Conservation (phyloP, 345 rosid genomes). For the Alliaria petiolata region DNA sequence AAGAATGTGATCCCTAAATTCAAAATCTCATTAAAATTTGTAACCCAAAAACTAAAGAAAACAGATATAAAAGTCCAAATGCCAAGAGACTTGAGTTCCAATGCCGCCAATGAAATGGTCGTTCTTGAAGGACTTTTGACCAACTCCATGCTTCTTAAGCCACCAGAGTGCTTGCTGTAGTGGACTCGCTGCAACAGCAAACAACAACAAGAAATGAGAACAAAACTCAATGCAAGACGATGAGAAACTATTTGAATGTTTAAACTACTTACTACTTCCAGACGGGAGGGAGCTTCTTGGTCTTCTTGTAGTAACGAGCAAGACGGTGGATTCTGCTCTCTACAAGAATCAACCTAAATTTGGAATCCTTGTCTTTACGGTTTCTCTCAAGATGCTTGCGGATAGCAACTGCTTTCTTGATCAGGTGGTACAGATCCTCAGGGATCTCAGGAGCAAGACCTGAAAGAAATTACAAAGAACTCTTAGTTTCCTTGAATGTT, state of each 20-base stretch:
- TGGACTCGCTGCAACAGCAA: too few species aligned
- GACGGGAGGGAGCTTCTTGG: slow-evolving; percentile 91
- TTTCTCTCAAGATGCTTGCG: slow-evolving; percentile 96
- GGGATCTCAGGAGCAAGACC: slow-evolving; percentile 95
- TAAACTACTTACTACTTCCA: slow-evolving; percentile 71
- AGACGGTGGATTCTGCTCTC: slow-evolving; percentile 94
- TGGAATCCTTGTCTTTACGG: slow-evolving; percentile 94
- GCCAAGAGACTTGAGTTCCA: too few species aligned
- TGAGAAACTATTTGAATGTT: neutral
- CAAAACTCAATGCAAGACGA: neutral
- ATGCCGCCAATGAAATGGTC: too few species aligned
- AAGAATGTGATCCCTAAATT: too few species aligned
- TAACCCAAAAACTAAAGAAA: too few species aligned
- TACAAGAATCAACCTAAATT: slow-evolving; percentile 82
- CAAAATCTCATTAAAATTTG: too few species aligned
- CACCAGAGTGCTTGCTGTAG: too few species aligned
- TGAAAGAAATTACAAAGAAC: neutral
- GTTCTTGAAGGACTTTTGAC: too few species aligned
- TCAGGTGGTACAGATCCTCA: slow-evolving; percentile 84
- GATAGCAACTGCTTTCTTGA: slow-evolving; percentile 92
- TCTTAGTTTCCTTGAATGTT: neutral
- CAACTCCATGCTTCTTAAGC: too few species aligned
- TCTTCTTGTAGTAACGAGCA: slow-evolving; percentile 96
- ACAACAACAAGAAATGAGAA: neutral
- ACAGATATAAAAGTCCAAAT: too few species aligned